Percentiles rank a stretch among this genome's conserved stretches.
Conservation (phyloP, 2,329 filamentous ascomycete genomes). For the Fusarium piperis region DNA sequence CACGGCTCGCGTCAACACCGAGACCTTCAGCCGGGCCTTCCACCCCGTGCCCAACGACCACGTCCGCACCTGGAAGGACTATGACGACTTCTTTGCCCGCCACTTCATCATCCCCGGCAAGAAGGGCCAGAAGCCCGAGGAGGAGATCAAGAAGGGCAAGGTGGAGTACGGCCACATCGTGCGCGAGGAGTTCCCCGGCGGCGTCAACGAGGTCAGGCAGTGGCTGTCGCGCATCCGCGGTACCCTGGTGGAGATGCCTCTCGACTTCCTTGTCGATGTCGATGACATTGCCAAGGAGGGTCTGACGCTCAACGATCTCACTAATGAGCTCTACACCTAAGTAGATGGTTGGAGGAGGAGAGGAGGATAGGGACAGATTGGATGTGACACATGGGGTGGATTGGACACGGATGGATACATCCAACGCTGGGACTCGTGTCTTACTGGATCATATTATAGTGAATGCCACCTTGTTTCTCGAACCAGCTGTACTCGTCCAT, state of each 20-base stretch:
- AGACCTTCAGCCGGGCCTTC: constrained; percentile 83
- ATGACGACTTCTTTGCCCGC: constrained; percentile 74
- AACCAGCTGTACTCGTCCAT: not conserved
- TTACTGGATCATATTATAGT: not conserved
- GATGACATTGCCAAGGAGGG: constrained; percentile 89
- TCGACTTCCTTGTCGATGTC: constrained; percentile 83
- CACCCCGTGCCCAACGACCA: constrained; percentile 77
- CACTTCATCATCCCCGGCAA: constrained; percentile 70
- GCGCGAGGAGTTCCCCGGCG: constrained; percentile 77
- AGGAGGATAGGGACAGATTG: not conserved
- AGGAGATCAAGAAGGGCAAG: constrained; percentile 60
- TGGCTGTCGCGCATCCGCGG: constrained; percentile 73
- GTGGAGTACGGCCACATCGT: constrained; percentile 91
- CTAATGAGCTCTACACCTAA: constrained; percentile 76
- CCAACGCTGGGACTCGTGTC: not conserved
- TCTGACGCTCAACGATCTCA: constrained; percentile 75
- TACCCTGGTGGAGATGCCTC: constrained; percentile 87
- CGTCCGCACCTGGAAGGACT: constrained; percentile 77
- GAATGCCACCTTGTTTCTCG: not conserved
- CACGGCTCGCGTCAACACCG: constrained; percentile 81
- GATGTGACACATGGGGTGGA: not conserved
- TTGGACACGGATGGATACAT: not conserved
- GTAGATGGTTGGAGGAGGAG: constrained; percentile 26
- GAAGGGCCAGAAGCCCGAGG: constrained; percentile 61
- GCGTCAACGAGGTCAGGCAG: constrained; percentile 77